Conservation (phyloP, 2,329 filamentous ascomycete genomes). For the Mycogone perniciosa region DNA sequence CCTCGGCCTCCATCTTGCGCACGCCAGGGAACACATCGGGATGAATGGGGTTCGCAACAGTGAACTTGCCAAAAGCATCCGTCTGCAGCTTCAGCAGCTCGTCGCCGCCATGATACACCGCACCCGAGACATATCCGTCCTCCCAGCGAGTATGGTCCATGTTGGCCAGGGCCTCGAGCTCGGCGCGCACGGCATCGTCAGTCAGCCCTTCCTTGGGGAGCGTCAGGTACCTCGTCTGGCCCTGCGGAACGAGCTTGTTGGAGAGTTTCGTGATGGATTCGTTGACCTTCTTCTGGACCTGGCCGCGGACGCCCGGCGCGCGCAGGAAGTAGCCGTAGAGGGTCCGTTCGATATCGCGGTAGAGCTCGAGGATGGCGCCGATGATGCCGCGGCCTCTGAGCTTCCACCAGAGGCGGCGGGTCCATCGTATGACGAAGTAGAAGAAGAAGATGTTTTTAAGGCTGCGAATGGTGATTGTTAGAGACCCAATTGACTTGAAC, state of each 20-base stretch:
- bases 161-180: conserved; percentile 69
- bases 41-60: conserved; percentile 93
- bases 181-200: conserved; percentile 68
- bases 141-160: conserved; percentile 98
- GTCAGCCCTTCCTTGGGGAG: conserved; percentile 81
- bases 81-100: conserved; percentile 78
- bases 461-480: conserved; percentile 1
- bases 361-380: conserved; percentile 70
- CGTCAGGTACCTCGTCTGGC: conserved; percentile 63
- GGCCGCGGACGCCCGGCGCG: conserved; percentile 75
- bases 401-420: conserved; percentile 73
- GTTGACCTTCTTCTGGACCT: conserved; percentile 78
- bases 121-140: conserved; percentile 87
- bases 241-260: conserved; percentile 71
- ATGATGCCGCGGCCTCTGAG: conserved; percentile 82
- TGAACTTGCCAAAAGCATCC: conserved; percentile 89
- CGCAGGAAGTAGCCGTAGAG: conserved; percentile 81
- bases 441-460: conserved; percentile 71
- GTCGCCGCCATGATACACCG: conserved; percentile 90
- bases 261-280: conserved; percentile 77
- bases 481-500: neutral
- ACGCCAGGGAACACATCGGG: conserved; percentile 97
- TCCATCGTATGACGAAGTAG: conserved; percentile 78
- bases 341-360: conserved; percentile 62
- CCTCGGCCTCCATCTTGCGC: conserved; percentile 97